Evolutionary conservation across 495 filamentous ascomycete genomes (phyloP).

Genomic region (Neurospora cerealis): DNA sequence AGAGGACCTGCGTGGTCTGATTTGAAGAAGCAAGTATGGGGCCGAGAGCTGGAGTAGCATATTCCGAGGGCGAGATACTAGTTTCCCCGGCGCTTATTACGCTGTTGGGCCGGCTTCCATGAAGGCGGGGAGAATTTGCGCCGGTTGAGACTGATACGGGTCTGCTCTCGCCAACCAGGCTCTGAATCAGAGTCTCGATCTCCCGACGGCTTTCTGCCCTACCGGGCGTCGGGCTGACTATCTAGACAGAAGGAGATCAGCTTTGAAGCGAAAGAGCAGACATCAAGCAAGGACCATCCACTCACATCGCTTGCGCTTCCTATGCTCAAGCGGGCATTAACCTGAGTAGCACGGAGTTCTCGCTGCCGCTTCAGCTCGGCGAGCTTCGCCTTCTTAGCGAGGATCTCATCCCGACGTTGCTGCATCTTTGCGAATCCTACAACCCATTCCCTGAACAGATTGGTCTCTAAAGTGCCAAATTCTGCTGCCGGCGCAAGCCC

Average conservation of each 20-base stretch:
- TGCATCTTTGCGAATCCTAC: conserved; percentile 46
- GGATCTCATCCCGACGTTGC: conserved; percentile 85
- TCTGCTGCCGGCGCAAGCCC: neutral
- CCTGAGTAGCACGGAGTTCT: conserved; percentile 67
- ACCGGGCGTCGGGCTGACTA: conserved; percentile 45
- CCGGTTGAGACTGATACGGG: conserved; percentile 62
- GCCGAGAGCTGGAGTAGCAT: conserved; percentile 28
- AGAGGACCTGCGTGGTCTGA: conserved; percentile 33
- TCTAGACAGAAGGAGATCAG: conserved; percentile 34
- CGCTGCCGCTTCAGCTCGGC: conserved; percentile 90
- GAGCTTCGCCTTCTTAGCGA: conserved; percentile 88
- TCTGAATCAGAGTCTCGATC: conserved; percentile 72
- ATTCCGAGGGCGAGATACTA: conserved; percentile 56
- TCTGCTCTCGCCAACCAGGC: conserved; percentile 65
- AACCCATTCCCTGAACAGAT: conserved; percentile 26
- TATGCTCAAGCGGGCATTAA: conserved; percentile 52
- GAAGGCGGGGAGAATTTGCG: conserved; percentile 49
- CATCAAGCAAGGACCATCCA: conserved; percentile 2
- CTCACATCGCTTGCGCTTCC: conserved; percentile 40
- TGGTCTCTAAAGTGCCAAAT: neutral
- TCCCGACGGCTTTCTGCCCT: conserved; percentile 65
- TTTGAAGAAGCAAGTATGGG: conserved; percentile 21
- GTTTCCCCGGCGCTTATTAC: conserved; percentile 66
- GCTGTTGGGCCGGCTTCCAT: conserved; percentile 75
- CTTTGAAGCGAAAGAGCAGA: conserved; percentile 31